A percentile compares a stretch with the other conserved stretches of the same genome.
phyloP scores from a whole-genome alignment of 169 alveolate species.

The Hammondia hammondi region DNA sequence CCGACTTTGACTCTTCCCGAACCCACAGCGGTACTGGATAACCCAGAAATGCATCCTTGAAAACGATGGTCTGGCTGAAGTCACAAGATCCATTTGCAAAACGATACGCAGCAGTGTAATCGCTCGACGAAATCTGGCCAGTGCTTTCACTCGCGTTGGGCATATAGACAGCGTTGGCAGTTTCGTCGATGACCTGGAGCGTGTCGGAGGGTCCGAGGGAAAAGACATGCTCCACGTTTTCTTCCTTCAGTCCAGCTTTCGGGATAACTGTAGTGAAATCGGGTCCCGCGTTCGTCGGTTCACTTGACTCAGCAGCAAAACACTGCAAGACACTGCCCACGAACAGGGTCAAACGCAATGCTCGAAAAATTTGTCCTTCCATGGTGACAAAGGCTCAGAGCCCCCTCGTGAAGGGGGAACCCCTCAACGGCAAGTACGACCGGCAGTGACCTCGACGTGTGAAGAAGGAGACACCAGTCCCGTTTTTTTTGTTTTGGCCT shows the following conservation, averaged over 20 bases:
- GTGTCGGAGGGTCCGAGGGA: not conserved
- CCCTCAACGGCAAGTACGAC: too few relatives aligned
- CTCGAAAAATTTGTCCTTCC: too few relatives aligned
- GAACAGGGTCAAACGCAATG: too few relatives aligned
- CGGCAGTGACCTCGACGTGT: too few relatives aligned
- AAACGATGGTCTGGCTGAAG: not conserved
- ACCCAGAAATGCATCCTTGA: not conserved
- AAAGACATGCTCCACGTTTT: not conserved
- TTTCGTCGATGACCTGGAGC: constrained; percentile 10
- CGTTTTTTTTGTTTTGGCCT: too few relatives aligned
- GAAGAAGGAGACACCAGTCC: too few relatives aligned
- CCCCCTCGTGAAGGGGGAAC: too few relatives aligned
- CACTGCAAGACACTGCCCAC: too few relatives aligned
- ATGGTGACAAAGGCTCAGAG: too few relatives aligned
- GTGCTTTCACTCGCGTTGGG: not conserved
- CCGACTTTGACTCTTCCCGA: not conserved
- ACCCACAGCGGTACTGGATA: not conserved
- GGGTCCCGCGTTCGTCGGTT: not conserved
- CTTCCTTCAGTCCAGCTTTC: not conserved
- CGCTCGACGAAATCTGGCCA: not conserved
- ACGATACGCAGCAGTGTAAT: not conserved
- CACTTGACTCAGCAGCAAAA: not conserved
- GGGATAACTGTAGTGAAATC: not conserved
- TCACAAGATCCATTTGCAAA: not conserved
- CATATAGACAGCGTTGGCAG: not conserved